Evolutionary conservation across 164 flowering plant species (phyloP).

Genomic region (Tinospora cordifolia): DNA sequence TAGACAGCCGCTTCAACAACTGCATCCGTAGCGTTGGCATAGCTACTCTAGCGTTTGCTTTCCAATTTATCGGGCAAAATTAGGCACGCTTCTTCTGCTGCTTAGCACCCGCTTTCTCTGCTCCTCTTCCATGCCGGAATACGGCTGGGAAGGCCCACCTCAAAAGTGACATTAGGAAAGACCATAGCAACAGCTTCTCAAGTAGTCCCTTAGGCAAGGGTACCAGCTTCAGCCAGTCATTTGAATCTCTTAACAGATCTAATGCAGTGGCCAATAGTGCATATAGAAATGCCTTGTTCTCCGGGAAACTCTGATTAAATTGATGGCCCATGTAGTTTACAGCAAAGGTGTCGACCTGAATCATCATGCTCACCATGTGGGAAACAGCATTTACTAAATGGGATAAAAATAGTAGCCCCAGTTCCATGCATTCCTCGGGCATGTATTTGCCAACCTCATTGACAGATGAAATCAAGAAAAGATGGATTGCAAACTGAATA

Average conservation of each 20-base stretch:
- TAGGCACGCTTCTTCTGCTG: constrained; percentile 46
- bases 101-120: constrained; percentile 37
- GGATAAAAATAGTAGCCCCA: constrained; percentile 93
- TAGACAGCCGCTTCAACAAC: not conserved
- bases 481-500: constrained; percentile 77
- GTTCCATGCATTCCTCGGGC: constrained; percentile 97
- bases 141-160: constrained; percentile 85
- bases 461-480: constrained; percentile 73
- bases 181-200: constrained; percentile 64
- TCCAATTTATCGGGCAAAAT: not conserved
- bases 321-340: constrained; percentile 99
- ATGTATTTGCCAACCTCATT: constrained; percentile 84
- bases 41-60: not conserved
- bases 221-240: constrained; percentile 75
- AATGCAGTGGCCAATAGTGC: constrained; percentile 77
- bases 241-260: constrained; percentile 70
- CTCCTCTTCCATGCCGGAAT: constrained; percentile 68
- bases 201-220: constrained; percentile 66
- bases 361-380: constrained; percentile 94
- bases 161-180: constrained; percentile 63
- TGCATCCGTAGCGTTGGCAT: not conserved
- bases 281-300: constrained; percentile 75
- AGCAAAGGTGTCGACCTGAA: constrained; percentile 95
- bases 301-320: constrained; percentile 82
- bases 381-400: constrained; percentile 91